Evolutionary conservation across 306 rosid genomes (phyloP), one percentile per base, ranked within the genome.

Genomic region (Begonia fuchsioides): DNA sequence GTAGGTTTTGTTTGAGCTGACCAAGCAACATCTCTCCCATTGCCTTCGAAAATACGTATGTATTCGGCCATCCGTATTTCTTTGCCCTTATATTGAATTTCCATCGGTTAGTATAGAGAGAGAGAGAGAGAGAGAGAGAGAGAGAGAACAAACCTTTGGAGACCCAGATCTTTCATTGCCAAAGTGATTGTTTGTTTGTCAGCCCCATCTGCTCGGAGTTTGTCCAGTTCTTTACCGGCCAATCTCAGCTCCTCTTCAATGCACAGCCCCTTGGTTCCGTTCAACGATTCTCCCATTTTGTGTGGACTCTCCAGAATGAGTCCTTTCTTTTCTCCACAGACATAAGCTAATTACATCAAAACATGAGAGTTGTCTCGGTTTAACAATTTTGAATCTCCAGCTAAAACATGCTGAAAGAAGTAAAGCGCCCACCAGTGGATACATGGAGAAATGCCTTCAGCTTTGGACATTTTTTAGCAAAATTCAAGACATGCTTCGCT

Each of bases 21-120:
- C 55, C 80, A 2, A 90, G 17, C 0, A 73, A 12, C 95, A 90
- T 90, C 53, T 26, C 6, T 5, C 3, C 97, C 54, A 84, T 59
- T 48, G 95, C 93, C 51, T 90, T 90, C 1, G 97, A 81, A 48
- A 90, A 90, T 2, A 76, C 93, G 0, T 76, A 90, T 0, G 95
- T 76, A 35, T 84, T 84, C 49, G 97, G 97, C 95, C 97, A 84
- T 60, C 95, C 94, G 18, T 70, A 74, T n/a, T 41, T 2, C 39
- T 64, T 76, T 51, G 95, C 80, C 63, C 97, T 19, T 1, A 17
- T 10, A 13, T 10, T 41, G 45, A 41, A 41, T 13, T 41, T n/a
- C n/a, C n/a, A n/a, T n/a, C n/a, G n/a, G n/a, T 19, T 7, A 8
- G 6, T 10, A 2, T 26, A 26, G 6, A 26, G 4, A 19, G 4